Evolutionary conservation across 2,329 filamentous ascomycete species (phyloP).

Genomic region (Clonostachys sp.): DNA sequence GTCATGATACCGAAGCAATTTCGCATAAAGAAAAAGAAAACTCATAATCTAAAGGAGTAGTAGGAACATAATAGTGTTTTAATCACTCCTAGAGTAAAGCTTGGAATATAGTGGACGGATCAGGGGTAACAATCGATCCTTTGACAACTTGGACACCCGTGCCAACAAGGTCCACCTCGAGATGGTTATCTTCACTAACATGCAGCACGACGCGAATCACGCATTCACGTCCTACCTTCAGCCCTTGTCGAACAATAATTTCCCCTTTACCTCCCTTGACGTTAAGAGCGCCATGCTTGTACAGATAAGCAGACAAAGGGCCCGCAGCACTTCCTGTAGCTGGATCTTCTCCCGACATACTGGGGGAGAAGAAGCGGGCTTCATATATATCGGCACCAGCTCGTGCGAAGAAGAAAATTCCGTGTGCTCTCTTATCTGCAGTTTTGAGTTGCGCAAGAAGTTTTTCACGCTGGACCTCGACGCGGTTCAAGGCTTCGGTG

Average conservation of each 20-base stretch:
- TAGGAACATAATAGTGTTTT: no score
- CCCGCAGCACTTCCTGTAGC: slow-evolving; percentile 13
- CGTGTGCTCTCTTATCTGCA: slow-evolving; percentile 7
- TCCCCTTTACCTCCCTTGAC: background rate
- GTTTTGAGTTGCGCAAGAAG: slow-evolving; percentile 6
- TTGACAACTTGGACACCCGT: background rate
- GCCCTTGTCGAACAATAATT: background rate
- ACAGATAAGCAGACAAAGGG: slow-evolving; percentile 7
- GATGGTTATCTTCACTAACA: background rate
- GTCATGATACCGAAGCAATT: no score
- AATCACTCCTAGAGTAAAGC: background rate
- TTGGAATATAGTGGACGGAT: background rate
- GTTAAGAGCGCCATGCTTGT: slow-evolving; percentile 2
- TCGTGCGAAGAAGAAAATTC: slow-evolving; percentile 7
- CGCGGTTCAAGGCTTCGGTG: slow-evolving; percentile 4
- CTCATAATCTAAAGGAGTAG: no score
- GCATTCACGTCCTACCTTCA: background rate
- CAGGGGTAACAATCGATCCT: background rate
- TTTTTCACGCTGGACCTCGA: slow-evolving; percentile 4
- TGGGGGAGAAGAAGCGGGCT: slow-evolving; percentile 12
- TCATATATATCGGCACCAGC: slow-evolving; percentile 2
- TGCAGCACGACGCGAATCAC: background rate
- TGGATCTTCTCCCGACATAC: slow-evolving; percentile 12
- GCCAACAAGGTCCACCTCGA: background rate
- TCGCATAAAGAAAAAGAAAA: no score